Evolutionary conservation across 306 rosid genomes (phyloP).

Genomic region (Trifolium subterraneum): DNA sequence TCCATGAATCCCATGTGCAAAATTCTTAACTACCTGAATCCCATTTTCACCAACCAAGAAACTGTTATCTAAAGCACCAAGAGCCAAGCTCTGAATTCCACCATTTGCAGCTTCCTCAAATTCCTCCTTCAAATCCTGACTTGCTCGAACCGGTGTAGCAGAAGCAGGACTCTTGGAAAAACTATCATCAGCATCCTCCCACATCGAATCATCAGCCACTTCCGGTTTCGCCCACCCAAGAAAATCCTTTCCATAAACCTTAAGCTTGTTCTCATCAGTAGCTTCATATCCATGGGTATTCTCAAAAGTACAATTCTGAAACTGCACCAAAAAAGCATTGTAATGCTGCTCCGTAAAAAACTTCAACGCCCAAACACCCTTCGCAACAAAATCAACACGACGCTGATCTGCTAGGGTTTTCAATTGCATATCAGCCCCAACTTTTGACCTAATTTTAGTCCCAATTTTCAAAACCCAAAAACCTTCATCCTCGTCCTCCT

Average conservation of each 20-base stretch:
- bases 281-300: constrained; percentile 73
- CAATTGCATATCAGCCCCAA: constrained; percentile 65
- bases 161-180: constrained; percentile 68
- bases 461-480: constrained; percentile 80
- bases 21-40: constrained; percentile 93
- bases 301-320: constrained; percentile 76
- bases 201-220: constrained; percentile 85
- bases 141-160: constrained; percentile 57
- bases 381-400: constrained; percentile 83
- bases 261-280: constrained; percentile 72
- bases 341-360: constrained; percentile 68
- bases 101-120: constrained; percentile 91
- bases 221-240: constrained; percentile 92
- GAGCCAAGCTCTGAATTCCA: constrained; percentile 88
- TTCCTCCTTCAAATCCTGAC: constrained; percentile 78
- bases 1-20: constrained; percentile 84
- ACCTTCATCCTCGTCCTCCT: constrained; percentile 37
- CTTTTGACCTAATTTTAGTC: constrained; percentile 63
- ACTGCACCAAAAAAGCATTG: constrained; percentile 56
- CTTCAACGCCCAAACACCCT: constrained; percentile 96
- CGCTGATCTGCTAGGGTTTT: constrained; percentile 69
- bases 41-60: constrained; percentile 87
- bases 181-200: constrained; percentile 89
- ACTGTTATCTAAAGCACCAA: constrained; percentile 95
- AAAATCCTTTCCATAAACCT: constrained; percentile 89